Evolutionary conservation across 2,329 filamentous ascomycete species (phyloP), one percentile per base, ranked within the genome.

Genomic region (Aspergillus flavus): DNA sequence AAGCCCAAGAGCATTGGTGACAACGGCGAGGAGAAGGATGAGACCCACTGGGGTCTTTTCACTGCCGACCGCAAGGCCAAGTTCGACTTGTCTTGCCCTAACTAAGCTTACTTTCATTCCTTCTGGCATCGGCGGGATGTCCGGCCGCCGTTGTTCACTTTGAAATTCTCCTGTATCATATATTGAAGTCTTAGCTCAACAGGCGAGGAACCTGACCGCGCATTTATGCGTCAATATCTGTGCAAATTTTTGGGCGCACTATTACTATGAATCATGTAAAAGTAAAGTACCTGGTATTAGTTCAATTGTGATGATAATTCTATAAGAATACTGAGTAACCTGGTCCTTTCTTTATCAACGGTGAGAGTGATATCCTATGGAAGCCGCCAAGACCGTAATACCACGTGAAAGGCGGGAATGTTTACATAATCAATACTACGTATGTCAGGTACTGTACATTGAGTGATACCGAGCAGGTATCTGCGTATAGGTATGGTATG

Each of bases 31-130:
- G 77, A 80, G 12, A 84, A 82, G 55, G 85, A 89, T 70, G 89
- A 91, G 84, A 88, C 84, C 41, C 84, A 89, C 70, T 91, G 89
- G 89, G 89, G 89, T 71, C 86, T 87, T 48, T 90, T 88, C 84
- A 87, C 83, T 48, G 80, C 82, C 0, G 83, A 88, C 64, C 82
- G 88, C 69, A 81, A 80, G 73, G 63, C 80, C 65, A 90, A 90
- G 82, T 90, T 83, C 74, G 73, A 79, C 59, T 75, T 83, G 48
- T 74, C 77, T 66, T 86, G 84, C 76, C 80, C 79, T 21, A 66
- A 69, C 39, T 71, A 64, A 63, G 46, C 21, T 39, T 19, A 50
- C 26, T n/a, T 21, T 57, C 41, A 57, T 23, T 63, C 34, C 30
- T 63, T 41, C 46, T n/a, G n/a, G 28, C 26, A 19, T 60, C 7